Evolutionary conservation across 192 early-diverging fungal species (phyloP).

Genomic region (Paraglomus occultum): DNA sequence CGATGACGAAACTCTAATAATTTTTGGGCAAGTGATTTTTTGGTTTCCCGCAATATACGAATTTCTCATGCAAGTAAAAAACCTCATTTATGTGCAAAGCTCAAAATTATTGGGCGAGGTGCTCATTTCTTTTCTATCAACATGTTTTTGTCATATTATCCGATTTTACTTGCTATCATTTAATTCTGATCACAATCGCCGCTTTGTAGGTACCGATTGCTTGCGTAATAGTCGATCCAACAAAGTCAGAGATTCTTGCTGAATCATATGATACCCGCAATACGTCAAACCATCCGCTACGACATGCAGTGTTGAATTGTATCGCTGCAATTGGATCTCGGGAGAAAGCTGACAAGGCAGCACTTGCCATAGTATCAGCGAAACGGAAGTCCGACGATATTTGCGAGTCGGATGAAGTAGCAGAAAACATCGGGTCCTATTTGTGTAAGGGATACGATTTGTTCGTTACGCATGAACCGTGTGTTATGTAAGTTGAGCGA

Average conservation of each 20-base stretch:
- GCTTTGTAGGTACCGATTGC: conserved; percentile 37
- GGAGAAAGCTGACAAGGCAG: conserved; percentile 42
- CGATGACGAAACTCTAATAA: no score
- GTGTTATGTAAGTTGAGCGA: conserved; percentile 74
- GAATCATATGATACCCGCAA: conserved; percentile 47
- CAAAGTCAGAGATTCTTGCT: conserved; percentile 47
- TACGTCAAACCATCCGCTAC: conserved; percentile 57
- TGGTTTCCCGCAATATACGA: no score
- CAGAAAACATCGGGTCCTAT: conserved; percentile 49
- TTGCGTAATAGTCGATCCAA: conserved; percentile 58
- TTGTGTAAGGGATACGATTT: conserved; percentile 82
- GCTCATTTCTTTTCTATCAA: not conserved
- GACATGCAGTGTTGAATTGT: conserved; percentile 81
- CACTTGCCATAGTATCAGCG: not conserved
- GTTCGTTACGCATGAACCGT: conserved; percentile 82
- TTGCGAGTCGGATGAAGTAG: not conserved
- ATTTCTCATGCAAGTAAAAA: no score
- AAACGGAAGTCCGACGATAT: not conserved
- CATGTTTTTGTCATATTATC: not conserved
- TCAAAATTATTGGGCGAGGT: conserved; percentile 42
- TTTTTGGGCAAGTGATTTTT: no score
- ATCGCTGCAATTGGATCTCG: conserved; percentile 59
- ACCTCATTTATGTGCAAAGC: not conserved
- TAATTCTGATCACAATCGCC: not conserved
- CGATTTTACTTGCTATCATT: not conserved